phyloP scores from a whole-genome alignment of 108 stramenopile genomes.

The Bacterosira constricta region DNA sequence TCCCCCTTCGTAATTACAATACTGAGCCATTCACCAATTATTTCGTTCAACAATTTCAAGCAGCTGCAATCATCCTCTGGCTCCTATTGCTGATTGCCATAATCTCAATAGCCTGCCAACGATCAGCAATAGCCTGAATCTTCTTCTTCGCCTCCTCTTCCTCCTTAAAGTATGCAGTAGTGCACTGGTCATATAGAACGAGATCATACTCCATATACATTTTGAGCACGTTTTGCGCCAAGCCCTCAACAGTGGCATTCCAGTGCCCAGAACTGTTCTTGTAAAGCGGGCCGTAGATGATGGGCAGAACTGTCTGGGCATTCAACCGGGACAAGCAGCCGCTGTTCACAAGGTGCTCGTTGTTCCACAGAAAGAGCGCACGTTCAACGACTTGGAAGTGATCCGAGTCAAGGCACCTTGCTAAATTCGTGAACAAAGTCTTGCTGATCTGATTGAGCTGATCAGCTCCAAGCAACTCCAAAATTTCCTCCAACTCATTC shows the following conservation, averaged over 20 bases:
- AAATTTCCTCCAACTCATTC: constrained; percentile 98
- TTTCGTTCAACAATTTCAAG: too few relatives aligned
- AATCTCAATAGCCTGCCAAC: constrained; percentile 79
- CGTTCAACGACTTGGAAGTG: constrained; percentile 98
- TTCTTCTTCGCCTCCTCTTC: constrained; percentile 91
- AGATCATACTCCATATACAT: constrained; percentile 96
- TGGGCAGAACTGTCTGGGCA: constrained; percentile 90
- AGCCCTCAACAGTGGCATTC: constrained; percentile 98
- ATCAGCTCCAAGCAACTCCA: constrained; percentile 92
- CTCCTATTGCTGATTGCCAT: constrained; percentile 43
- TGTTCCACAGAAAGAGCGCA: constrained; percentile 98
- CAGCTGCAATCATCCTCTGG: constrained; percentile 49
- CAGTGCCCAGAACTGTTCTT: constrained; percentile 96
- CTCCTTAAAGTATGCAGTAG: constrained; percentile 79
- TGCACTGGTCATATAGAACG: constrained; percentile 87
- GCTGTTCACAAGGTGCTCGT: constrained; percentile 93
- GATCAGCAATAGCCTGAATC: constrained; percentile 71
- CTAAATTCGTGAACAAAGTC: constrained; percentile 89
- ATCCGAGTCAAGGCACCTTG: constrained; percentile 91
- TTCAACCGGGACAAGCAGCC: constrained; percentile 85
- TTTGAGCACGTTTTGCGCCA: constrained; percentile 96
- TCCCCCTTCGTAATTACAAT: too few relatives aligned
- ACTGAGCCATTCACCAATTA: too few relatives aligned
- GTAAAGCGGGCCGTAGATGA: constrained; percentile 94
- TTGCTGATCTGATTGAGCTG: constrained; percentile 86